Base-by-base conservation (phyloP, 2,329 filamentous ascomycete species). In the Fusarium heterosporum region DNA sequence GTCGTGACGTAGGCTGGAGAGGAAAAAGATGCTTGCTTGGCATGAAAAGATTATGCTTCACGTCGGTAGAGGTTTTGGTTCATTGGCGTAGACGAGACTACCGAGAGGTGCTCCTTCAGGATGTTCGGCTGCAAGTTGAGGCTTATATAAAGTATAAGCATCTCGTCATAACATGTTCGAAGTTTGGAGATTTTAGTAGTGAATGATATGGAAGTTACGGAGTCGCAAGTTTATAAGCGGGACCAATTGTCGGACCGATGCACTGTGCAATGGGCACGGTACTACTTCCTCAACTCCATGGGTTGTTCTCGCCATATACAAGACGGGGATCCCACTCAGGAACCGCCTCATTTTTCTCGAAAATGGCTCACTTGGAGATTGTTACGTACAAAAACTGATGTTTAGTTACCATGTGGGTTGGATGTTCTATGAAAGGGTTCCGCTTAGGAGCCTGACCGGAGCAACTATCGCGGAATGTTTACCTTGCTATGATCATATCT, bases 1-100 rank as follows among this genome's bases (percentile, higher is more conserved):
- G 36, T 22, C 14, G 61, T 66, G 65, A 68, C 66, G 66, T 63
- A 66, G 32, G 34, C 17, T 63, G 19, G 52, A 41, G 22, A 50
- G 46, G 30, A 17, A 61, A 57, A 36, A 49, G 13, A 26, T 14
- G 25, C 66, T 69, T 14, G 25, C 66, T 69, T 69, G 57, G 61
- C 66, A 62, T 9, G 17, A 54, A 22, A 47, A 32, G 32, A 39
- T 55, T 55, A 47, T 55, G 11, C 36, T 61, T 55, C 55, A 34
- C 38, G 34, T 13, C 17, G 19, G 12, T 29, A 19, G 13, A 19
- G 14, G 22, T 26, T 42, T 30, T 22, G 16, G 13, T 6, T 11
- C 19, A 50, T 57, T 41, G 25, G 32, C 10, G 14, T 26, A 11
- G 25, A 4, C 13, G 8, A 11, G 12, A 19, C n/a, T 9, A 61